A percentile compares a stretch with the other conserved stretches of the same genome.
These are phyloP conservation scores for Porcisia hertigi DNA, from an alignment of 208 protist species.

Conservation along the genomic window DNA sequence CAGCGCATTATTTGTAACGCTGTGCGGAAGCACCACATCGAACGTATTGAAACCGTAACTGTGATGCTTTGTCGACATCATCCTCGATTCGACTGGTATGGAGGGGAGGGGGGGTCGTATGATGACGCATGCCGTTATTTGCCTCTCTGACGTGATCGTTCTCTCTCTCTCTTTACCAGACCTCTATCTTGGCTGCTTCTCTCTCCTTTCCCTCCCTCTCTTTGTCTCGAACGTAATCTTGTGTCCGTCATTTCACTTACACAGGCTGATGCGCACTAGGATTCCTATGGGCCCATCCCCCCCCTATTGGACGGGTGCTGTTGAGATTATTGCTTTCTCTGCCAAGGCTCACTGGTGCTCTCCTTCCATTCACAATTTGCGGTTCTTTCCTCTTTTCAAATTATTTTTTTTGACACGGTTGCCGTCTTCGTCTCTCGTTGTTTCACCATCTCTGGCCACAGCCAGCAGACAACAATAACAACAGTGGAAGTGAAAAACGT, in stretches of 20 bases:
- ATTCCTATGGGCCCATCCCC: too few species aligned
- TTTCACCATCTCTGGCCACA: neutral
- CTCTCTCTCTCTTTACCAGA: neutral
- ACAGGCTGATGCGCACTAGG: neutral
- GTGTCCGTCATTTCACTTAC: neutral
- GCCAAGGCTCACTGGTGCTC: neutral
- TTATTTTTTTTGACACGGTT: neutral
- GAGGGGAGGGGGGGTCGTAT: neutral
- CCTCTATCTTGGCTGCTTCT: neutral
- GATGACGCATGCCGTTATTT: neutral
- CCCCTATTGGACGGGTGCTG: neutral
- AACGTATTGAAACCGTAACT: neutral
- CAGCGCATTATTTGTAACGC: neutral
- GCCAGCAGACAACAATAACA: neutral
- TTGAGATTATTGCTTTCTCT: neutral
- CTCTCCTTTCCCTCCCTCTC: neutral
- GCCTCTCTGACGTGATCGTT: neutral
- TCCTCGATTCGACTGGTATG: neutral
- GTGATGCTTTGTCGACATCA: too few species aligned
- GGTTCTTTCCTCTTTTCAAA: neutral
- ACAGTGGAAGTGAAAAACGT: conserved; percentile 2
- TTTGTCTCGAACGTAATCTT: neutral
- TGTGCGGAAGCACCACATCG: too few species aligned
- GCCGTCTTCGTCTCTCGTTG: neutral
- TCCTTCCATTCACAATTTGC: too few species aligned